A percentile compares a stretch with the other conserved stretches of the same genome.
Evolutionary conservation across 257 asterid species (phyloP).

Genomic region (Galeopsis tetrahit): DNA sequence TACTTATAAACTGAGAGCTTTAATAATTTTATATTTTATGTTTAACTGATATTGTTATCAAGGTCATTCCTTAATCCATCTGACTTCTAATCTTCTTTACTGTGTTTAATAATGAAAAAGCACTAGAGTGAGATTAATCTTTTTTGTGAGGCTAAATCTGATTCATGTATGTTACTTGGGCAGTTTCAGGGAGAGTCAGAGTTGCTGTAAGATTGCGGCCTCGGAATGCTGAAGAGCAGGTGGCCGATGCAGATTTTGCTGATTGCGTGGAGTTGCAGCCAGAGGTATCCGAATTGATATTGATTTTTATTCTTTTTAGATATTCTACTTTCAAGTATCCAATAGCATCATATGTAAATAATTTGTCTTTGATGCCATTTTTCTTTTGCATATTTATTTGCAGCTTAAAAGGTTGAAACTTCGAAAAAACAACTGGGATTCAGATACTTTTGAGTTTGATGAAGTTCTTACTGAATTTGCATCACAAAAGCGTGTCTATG

Average conservation of each 20-base stretch:
- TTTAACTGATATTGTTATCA: conserved; percentile 10
- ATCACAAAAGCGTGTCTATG: conserved; percentile 97
- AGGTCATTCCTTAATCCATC: conserved; percentile 23
- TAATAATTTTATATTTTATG: conserved; percentile 20
- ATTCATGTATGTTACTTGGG: conserved; percentile 34
- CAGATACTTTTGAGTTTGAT: conserved; percentile 96
- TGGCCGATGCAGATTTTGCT: conserved; percentile 99
- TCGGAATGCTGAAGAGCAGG: conserved; percentile 88
- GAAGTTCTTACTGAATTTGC: conserved; percentile 94
- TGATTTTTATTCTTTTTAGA: conserved; percentile 23
- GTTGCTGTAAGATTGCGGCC: conserved; percentile 97
- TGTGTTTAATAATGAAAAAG: conserved; percentile 26
- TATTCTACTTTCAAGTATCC: conserved; percentile 26
- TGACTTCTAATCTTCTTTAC: conserved; percentile 25
- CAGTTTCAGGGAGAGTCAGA: conserved; percentile 95
- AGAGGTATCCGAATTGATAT: conserved; percentile 54
- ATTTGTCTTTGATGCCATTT: conserved; percentile 31
- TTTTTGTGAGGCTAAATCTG: conserved; percentile 25
- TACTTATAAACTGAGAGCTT: neutral
- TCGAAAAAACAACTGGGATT: conserved; percentile 97
- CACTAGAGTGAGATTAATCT: neutral
- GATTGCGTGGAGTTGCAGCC: conserved; percentile 99
- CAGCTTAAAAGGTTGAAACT: conserved; percentile 98
- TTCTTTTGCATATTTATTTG: conserved; percentile 32
- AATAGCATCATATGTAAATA: conserved; percentile 14